Base-by-base conservation (phyloP, 1,284 basidiomycete genomes). In the Leccinum subrobustum region DNA sequence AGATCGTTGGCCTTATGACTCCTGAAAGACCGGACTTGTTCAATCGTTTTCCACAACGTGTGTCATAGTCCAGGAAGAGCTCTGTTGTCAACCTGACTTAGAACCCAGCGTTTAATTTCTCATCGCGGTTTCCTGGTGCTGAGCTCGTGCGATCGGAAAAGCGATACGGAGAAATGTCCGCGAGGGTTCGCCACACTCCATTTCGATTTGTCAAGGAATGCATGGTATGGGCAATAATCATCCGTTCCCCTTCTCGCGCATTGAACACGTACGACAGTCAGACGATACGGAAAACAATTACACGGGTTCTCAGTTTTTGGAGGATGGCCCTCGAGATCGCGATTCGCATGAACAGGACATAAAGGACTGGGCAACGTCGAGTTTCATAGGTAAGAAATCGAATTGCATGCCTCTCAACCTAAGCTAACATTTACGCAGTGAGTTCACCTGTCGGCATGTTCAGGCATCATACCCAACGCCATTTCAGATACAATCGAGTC, bases 101-200 rank as follows among this genome's bases (percentile, higher is more conserved):
- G 14, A 14, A 14, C 8, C 44, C 52, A 71, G 72, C 71, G 20
- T 27, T 61, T 66, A 35, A 64, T 11, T 52, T 78, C 37, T 75
- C 79, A 0, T 58, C 71, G 6, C 79, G 74, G 75, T 64, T 77
- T 37, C 76, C 77, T 0, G 73, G 73, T 6, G 65, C 68, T 1
- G 60, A 54, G 18, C 66, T 73, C 18, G 63, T 70, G 25, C 71
- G 62, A 29, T 51, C 61, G 20, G 73, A 72, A 6, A 57, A 58
- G 12, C 64, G 67, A 52, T 66, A 70, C 52, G 67, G 61, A 50
- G 60, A 67, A 29, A 51, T 73, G n/a, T 69, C 68, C 14, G 54
- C 67, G n/a, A 60, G 67, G 23, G 64, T 76, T 53, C 64, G 65
- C 51, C 65, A 71, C 11, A 60, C 65, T 11, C 75, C 77, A 1